Base-by-base conservation (phyloP, 495 filamentous ascomycete genomes). In the Terfezia claveryi region DNA sequence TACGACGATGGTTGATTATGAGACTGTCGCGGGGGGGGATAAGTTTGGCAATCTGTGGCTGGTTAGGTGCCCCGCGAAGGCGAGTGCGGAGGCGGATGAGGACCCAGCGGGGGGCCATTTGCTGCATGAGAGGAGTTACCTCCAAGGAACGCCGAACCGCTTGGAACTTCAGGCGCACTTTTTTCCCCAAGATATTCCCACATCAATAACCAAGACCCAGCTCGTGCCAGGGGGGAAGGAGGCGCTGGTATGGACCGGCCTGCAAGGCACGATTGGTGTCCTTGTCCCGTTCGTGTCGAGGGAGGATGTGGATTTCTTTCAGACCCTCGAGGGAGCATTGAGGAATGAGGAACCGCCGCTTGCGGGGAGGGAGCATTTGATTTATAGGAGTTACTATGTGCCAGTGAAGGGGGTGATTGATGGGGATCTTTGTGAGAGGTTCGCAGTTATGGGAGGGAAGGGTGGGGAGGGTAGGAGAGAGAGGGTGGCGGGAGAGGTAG, bases 11-110 rank as follows among this genome's bases (percentile, higher is more conserved):
- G 80, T 95, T 1, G 92, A 99, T 65, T 99, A 99, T 68, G 91
- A 96, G 65, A 94, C 89, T 1, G 79, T 83, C 16, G 91, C 87
- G 10, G 91, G 88, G 37, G 92, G 92, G 46, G 92, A 99, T 70
- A 94, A 93, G 65, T 99, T 99, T 58, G 92, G 92, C 50, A 96
- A 96, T 61, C 63, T 99, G 2, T 96, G 87, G 86, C 74, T 96
- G 38, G 66, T 96, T 55, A 82, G 92, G 10, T 89, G 83, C 61
- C 87, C 92, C 0, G 76, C 80, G 57, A 89, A 93, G 66, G 78
- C 80, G 2, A 89, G 83, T 0, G 85, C 89, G 53, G 82, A 92
- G 62, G 77, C 83, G 0, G 91, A 99, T 62, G 92, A 98, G 68
- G 86, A 93, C 56, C 85, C 83, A 49, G 85, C 85, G 6, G 88